Percentiles rank a stretch among this genome's conserved stretches.
phyloP scores from a whole-genome alignment of 306 rosid genomes.

The Vigna hirtella region DNA sequence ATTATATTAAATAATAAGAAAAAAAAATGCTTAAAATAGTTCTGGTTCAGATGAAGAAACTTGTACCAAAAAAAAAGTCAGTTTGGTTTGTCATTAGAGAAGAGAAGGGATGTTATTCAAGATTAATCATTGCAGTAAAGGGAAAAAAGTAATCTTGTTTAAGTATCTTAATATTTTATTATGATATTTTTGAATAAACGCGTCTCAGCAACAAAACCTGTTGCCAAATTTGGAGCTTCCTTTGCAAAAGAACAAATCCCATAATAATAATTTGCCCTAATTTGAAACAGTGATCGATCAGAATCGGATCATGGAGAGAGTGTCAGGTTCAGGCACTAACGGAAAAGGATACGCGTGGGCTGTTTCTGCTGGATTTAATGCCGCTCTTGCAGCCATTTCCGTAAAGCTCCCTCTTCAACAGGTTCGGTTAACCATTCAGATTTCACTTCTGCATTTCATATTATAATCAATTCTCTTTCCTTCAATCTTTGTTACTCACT shows the following conservation, averaged over 20 bases:
- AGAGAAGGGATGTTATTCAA: too few species aligned
- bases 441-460: neutral
- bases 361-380: constrained; percentile 49
- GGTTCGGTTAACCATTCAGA: neutral
- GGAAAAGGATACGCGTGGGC: constrained; percentile 46
- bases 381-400: constrained; percentile 54
- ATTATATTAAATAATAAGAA: neutral
- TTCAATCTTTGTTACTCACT: neutral
- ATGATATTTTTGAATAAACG: neutral
- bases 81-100: too few species aligned
- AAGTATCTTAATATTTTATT: too few species aligned
- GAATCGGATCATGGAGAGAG: constrained; percentile 31
- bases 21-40: too few species aligned
- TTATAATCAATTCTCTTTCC: neutral
- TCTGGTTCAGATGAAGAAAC: too few species aligned
- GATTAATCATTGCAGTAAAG: too few species aligned
- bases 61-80: too few species aligned
- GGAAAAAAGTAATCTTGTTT: neutral
- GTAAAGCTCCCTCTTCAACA: constrained; percentile 38
- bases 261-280: neutral
- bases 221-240: too few species aligned
- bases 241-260: neutral
- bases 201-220: neutral
- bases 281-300: neutral
- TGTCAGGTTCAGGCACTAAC: neutral